These are phyloP conservation scores for Kalanchoe fedtschenkoi DNA, from an alignment of 164 flowering plant species.

Conservation along the genomic window DNA sequence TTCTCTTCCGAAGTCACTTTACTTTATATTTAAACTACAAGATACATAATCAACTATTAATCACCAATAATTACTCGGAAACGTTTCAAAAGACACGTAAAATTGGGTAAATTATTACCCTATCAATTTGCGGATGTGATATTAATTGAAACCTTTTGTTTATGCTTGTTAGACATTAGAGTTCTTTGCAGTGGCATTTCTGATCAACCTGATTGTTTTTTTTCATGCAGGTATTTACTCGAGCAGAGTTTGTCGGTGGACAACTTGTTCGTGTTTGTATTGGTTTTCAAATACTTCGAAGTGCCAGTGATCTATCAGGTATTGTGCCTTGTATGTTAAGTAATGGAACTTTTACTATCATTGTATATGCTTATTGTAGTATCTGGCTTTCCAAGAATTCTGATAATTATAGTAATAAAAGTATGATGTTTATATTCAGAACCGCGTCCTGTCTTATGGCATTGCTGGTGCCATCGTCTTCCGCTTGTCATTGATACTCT, in stretches of 20 bases:
- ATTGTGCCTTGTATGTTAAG: neutral
- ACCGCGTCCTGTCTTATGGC: constrained; percentile 87
- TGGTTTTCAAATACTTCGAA: constrained; percentile 89
- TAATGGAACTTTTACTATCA: neutral
- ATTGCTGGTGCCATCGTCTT: constrained; percentile 90
- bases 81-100: too few relatives aligned
- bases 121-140: too few relatives aligned
- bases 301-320: constrained; percentile 85
- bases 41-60: too few relatives aligned
- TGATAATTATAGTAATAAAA: neutral
- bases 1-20: too few relatives aligned
- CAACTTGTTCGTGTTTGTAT: constrained; percentile 85
- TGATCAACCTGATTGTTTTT: too few relatives aligned
- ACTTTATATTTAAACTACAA: too few relatives aligned
- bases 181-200: too few relatives aligned
- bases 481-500: constrained; percentile 71
- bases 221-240: constrained; percentile 58
- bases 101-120: too few relatives aligned
- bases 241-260: constrained; percentile 98
- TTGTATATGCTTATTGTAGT: too few relatives aligned
- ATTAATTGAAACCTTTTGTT: neutral
- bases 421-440: constrained; percentile 20
- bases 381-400: neutral
- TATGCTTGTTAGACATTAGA: constrained; percentile 8
- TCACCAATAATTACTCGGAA: too few relatives aligned